These are phyloP conservation scores for Omphalotus guepiniiformis DNA, from an alignment of 768 basidiomycete species.

Conservation along the genomic window DNA sequence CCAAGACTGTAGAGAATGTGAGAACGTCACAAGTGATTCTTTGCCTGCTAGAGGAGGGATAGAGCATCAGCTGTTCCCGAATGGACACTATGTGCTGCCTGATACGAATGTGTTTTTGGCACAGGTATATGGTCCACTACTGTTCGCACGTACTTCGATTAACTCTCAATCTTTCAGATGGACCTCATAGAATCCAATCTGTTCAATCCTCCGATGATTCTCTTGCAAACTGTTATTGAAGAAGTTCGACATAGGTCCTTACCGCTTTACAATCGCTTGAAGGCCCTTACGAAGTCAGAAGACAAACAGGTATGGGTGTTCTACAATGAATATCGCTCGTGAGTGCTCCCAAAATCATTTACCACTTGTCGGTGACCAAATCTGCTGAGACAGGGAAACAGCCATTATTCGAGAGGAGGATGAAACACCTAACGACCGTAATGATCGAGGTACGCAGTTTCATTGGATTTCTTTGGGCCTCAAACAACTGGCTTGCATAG, in stretches of 20 bases:
- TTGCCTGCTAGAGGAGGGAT: conserved; percentile 60
- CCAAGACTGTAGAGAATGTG: conserved; percentile 61
- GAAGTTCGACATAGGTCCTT: conserved; percentile 94
- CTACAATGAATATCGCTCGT: conserved; percentile 86
- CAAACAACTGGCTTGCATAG: conserved; percentile 32
- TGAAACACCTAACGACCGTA: conserved; percentile 89
- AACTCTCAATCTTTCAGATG: conserved; percentile 52
- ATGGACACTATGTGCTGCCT: conserved; percentile 81
- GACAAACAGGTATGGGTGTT: conserved; percentile 84
- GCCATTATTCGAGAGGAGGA: conserved; percentile 71
- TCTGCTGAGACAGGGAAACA: conserved; percentile 54
- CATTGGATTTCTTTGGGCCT: not conserved
- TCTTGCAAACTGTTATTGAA: conserved; percentile 93
- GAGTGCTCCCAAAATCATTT: conserved; percentile 24
- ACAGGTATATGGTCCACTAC: conserved; percentile 50
- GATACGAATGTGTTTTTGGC: conserved; percentile 95
- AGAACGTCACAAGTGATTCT: conserved; percentile 30
- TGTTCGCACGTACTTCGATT: not conserved
- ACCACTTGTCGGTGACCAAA: not conserved
- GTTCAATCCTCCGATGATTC: conserved; percentile 76
- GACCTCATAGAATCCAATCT: conserved; percentile 81
- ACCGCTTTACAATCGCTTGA: conserved; percentile 90
- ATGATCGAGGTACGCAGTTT: conserved; percentile 79
- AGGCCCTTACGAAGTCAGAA: conserved; percentile 77
- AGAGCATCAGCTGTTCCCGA: conserved; percentile 50